Evolutionary conservation across 108 stramenopile genomes (phyloP).

Genomic region (Nitzschia sp.): DNA sequence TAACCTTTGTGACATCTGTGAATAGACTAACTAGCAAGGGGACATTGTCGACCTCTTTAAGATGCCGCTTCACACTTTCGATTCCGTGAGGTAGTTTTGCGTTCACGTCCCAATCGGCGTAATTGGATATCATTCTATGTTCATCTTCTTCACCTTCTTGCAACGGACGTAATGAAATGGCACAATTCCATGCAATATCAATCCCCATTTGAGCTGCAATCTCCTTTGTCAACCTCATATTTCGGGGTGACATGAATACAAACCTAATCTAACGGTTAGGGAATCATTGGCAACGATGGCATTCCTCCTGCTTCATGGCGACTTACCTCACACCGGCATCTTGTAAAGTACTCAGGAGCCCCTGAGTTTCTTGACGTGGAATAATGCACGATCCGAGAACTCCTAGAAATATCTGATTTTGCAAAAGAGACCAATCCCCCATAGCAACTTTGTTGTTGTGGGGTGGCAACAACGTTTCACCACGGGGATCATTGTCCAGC

Average conservation of each 20-base stretch:
- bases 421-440: conserved; percentile 63
- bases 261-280: conserved; percentile 45
- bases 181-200: conserved; percentile 95
- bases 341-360: conserved; percentile 70
- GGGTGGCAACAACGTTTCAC: conserved; percentile 28
- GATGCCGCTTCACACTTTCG: conserved; percentile 79
- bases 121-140: conserved; percentile 87
- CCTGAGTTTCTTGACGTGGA: conserved; percentile 88
- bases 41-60: conserved; percentile 93
- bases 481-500: conserved; percentile 45
- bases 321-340: conserved; percentile 79
- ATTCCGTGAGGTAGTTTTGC: conserved; percentile 93
- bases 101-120: conserved; percentile 98
- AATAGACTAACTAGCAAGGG: conserved; percentile 94
- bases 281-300: background rate
- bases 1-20: conserved; percentile 91
- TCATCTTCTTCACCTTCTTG: conserved; percentile 76
- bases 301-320: background rate
- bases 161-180: conserved; percentile 85
- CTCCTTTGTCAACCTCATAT: conserved; percentile 97
- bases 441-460: conserved; percentile 36
- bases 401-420: conserved; percentile 93
- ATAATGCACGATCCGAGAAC: conserved; percentile 88
- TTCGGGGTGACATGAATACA: conserved; percentile 95
- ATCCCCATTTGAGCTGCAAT: conserved; percentile 89